phyloP scores from a whole-genome alignment of 345 rosid genomes.

The Eucalyptus leucophloia region DNA sequence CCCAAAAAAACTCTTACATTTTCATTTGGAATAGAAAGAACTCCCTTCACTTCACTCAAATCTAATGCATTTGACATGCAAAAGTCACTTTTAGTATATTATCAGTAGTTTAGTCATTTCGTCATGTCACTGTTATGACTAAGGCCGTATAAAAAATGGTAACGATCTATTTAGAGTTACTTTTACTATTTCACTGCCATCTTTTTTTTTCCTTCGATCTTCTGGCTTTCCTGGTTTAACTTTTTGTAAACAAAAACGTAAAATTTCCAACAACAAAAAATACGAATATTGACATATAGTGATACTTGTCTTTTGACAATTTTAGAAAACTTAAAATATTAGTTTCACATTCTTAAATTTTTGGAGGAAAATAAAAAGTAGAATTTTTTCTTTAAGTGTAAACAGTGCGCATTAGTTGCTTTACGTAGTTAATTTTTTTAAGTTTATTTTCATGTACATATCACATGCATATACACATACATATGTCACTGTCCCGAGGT shows the following conservation, averaged over 20 bases:
- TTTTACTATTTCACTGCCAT: background rate
- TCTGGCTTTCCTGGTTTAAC: background rate
- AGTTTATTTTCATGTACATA: no score
- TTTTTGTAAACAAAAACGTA: no score
- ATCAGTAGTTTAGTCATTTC: no score
- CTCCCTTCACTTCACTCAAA: no score
- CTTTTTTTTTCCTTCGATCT: background rate
- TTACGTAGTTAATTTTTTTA: no score
- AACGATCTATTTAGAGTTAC: background rate
- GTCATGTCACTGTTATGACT: no score
- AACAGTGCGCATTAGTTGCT: background rate
- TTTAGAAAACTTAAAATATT: background rate
- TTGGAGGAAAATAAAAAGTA: background rate
- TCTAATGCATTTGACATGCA: no score
- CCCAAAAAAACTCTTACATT: no score
- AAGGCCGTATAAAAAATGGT: no score
- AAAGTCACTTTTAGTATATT: no score
- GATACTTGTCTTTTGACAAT: background rate
- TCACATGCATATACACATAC: background rate
- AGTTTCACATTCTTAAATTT: background rate
- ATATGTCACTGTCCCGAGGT: no score
- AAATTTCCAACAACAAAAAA: background rate
- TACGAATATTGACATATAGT: background rate
- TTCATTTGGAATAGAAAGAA: no score
- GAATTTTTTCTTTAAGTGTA: background rate